Base-by-base conservation (phyloP, 148 eudicot genomes). In the Oxyria digyna region DNA sequence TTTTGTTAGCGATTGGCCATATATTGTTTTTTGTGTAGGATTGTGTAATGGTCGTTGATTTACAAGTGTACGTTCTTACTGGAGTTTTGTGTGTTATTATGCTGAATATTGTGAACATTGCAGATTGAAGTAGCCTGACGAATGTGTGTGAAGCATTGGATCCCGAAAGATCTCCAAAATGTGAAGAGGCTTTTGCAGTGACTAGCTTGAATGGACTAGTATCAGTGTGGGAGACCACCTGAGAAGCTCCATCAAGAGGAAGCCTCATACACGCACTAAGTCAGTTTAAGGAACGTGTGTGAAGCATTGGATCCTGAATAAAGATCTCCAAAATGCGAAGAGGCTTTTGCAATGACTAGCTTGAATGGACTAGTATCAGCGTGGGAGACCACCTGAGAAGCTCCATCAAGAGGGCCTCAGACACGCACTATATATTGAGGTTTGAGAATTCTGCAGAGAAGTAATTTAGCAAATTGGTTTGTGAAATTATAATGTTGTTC, bases 291-390 rank as follows among this genome's bases (percentile, higher is more conserved):
- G 37, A 59, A 59, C 20, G 84, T 67, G 98, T 72, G 98, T 94
- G 98, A 89, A 86, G 98, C 97, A 90, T 94, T 94, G 99, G 99
- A 94, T 94, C 96, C 59, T 20, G 38, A 59, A 29, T 59, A 59
- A 27, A 78, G 97, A 91, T 88, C 93, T 94, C 97, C 99, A 91
- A 88, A 91, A 94, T 94, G 99, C 93, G 76, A 83, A 45, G 97
- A 85, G 98, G 98, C 96, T 78, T 59, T 55, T 29, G 21, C 38
- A 31, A 14, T 57, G 20, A 49, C 29, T 72, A 38, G 65, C 97
- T 94, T 94, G 99, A 87, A 70, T 83, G 96, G 97, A 94, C 91
- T 78, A 94, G 99, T 94, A 94, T 75, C 99, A 91, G 99, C 96
- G 69, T 55, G 96, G 96, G 96, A 68, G 97, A 94, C 99, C 87